Evolutionary conservation across 148 eudicot species (phyloP).

Genomic region (Diospyros kaki): DNA sequence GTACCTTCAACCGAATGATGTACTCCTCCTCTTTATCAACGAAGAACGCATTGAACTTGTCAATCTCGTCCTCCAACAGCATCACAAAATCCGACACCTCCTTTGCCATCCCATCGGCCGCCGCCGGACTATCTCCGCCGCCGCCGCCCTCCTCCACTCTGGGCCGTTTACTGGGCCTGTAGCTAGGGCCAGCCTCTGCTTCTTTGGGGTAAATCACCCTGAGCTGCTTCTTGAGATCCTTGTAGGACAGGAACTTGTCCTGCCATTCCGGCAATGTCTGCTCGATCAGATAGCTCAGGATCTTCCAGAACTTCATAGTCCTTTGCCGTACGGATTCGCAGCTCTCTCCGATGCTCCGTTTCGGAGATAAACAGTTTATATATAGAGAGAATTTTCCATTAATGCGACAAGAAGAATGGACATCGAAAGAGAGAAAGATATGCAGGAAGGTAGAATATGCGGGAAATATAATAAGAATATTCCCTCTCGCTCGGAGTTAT

Average conservation of each 20-base stretch:
- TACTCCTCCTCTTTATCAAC: constrained; percentile 67
- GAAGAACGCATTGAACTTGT: constrained; percentile 60
- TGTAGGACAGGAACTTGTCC: constrained; percentile 66
- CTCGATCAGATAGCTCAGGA: constrained; percentile 40
- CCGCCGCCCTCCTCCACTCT: neutral
- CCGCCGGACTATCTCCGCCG: neutral
- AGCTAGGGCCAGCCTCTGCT: neutral
- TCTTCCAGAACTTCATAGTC: constrained; percentile 65
- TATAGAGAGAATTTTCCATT: no score
- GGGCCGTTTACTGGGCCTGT: constrained; percentile 1
- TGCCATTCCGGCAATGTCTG: constrained; percentile 72
- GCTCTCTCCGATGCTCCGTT: neutral
- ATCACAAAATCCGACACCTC: constrained; percentile 49
- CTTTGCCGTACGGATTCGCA: neutral
- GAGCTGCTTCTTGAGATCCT: constrained; percentile 60
- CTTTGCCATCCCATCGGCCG: constrained; percentile 18
- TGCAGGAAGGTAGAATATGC: neutral
- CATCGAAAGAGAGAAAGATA: neutral
- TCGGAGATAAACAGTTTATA: no score
- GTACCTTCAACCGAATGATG: constrained; percentile 61
- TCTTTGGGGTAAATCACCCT: constrained; percentile 39
- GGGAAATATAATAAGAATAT: no score
- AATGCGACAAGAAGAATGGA: no score
- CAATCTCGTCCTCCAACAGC: constrained; percentile 57
- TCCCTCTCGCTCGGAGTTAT: no score